Evolutionary conservation across 306 rosid genomes (phyloP), one percentile per base, ranked within the genome.

Genomic region (Benincasa hispida): DNA sequence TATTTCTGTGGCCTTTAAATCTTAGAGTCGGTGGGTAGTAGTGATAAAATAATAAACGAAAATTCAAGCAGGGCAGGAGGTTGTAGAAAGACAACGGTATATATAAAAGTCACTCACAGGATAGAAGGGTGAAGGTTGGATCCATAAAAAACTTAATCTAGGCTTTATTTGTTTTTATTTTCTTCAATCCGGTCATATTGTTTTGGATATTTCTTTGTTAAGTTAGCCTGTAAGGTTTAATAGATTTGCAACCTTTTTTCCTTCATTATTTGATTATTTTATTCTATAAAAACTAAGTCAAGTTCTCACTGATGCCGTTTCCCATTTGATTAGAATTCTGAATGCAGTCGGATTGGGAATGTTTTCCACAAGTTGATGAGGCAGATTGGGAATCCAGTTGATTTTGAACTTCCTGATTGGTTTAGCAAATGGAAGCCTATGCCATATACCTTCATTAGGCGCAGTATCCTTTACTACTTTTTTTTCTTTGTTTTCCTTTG

Each of bases 391-490:
- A 87, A 80, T 83, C 91, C 93, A 51, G 93, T 85, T 47, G 98
- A 93, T 77, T 93, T 93, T 82, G 89, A 90, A 70, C 97, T 93
- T 83, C 98, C 98, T 25, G 91, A 87, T 22, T 90, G 88, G 88
- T 75, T 88, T 62, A 78, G 62, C 39, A 93, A 90, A 58, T 84
- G 81, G 57, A 93, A 86, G 74, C 82, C 93, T 19, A 67, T 81
- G 79, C 86, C 82, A 39, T 93, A 88, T 85, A 87, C 80, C 63
- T 90, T 83, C 73, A 91, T 93, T 39, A 93, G 85, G 80, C 96
- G 98, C 83, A 93, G 98, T 93, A 93, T 93, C 97, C 98, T 93
- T 84, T 77, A 69, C 8, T 10, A 69, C 11, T 75, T 45, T 37
- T 41, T n/a, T 4, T 74, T 79, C 50, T n/a, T 74, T 21, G 8